phyloP scores from a whole-genome alignment of 2,329 filamentous ascomycete species.

The Aspergillus oerlinghausenensis region DNA sequence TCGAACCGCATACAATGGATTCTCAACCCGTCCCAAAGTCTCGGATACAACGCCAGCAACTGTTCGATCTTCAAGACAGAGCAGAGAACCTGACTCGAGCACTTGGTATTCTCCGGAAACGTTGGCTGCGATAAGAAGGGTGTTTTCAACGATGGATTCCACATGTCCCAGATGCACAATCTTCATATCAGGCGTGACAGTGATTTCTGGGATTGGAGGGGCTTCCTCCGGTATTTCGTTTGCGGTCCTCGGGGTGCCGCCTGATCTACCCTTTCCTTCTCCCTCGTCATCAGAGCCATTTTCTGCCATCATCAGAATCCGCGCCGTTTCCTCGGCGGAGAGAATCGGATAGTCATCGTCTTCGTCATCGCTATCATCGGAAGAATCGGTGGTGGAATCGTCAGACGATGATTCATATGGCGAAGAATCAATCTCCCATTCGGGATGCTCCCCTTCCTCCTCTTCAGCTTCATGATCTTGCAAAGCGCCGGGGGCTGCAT shows the following conservation, averaged over 20 bases:
- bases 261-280: slow-evolving; percentile 45
- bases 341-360: slow-evolving; percentile 66
- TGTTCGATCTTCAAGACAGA: slow-evolving; percentile 70
- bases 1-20: slow-evolving; percentile 78
- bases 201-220: slow-evolving; percentile 70
- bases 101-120: slow-evolving; percentile 78
- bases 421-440: slow-evolving; percentile 81
- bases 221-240: slow-evolving; percentile 68
- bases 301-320: slow-evolving; percentile 79
- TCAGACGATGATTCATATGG: slow-evolving; percentile 63
- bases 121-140: slow-evolving; percentile 72
- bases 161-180: slow-evolving; percentile 72
- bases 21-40: slow-evolving; percentile 77
- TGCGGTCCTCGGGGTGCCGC: slow-evolving; percentile 64
- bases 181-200: slow-evolving; percentile 70
- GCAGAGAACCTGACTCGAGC: slow-evolving; percentile 74
- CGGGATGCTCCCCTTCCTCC: slow-evolving; percentile 55
- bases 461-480: slow-evolving; percentile 20
- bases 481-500: slow-evolving; percentile 6
- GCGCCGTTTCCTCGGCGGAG: slow-evolving; percentile 75
- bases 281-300: slow-evolving; percentile 74
- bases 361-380: slow-evolving; percentile 47
- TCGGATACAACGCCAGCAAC: slow-evolving; percentile 81
- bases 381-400: slow-evolving; percentile 60
- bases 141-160: slow-evolving; percentile 72